Evolutionary conservation across 805 yeast species (phyloP), one percentile per base, ranked within the genome.

Genomic region (Cyberlindnera subsufficiens): DNA sequence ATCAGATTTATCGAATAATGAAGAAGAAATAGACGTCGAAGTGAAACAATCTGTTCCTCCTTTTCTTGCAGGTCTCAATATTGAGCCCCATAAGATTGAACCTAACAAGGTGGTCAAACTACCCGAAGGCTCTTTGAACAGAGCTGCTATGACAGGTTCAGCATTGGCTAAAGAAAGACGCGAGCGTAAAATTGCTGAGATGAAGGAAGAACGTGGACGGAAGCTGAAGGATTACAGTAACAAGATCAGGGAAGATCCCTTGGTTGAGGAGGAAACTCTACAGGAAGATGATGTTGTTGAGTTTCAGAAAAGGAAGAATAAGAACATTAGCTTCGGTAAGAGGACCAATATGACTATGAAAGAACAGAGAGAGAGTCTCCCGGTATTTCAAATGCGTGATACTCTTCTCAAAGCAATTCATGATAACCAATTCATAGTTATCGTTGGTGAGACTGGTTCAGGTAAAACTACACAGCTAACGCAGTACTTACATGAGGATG

Each of bases 391-490:
- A 39, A 81, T 76, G 62, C 67, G 89, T 29, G 67, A 74, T 8
- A 68, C 77, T 35, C 68, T 89, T n/a, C 59, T 90, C 3, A 67
- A 72, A 2, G 76, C 83, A 0, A 72, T 90, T 1, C 59, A 62
- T 22, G 67, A 74, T 20, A 76, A 83, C 53, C 95, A 86, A 60
- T 78, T 85, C 30, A 56, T 85, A 16, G 80, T 85, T 19, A 80
- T 85, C 31, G 88, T 85, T 33, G 95, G 93, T 38, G 93, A 85
- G 56, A 85, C 95, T 0, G 95, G 97, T 20, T 88, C 96, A 0
- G 97, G 97, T 54, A 89, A 89, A 56, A 89, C 97, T 0, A 89
- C 97, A 0, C 97, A 89, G 61, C 64, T 89, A 7, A 93, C 96
- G 0, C 97, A 89, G 53, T 90, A 83, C 56, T 66, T 90, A n/a